Evolutionary conservation across 1,284 basidiomycete genomes (phyloP).

Genomic region (Trichosporon inkin): DNA sequence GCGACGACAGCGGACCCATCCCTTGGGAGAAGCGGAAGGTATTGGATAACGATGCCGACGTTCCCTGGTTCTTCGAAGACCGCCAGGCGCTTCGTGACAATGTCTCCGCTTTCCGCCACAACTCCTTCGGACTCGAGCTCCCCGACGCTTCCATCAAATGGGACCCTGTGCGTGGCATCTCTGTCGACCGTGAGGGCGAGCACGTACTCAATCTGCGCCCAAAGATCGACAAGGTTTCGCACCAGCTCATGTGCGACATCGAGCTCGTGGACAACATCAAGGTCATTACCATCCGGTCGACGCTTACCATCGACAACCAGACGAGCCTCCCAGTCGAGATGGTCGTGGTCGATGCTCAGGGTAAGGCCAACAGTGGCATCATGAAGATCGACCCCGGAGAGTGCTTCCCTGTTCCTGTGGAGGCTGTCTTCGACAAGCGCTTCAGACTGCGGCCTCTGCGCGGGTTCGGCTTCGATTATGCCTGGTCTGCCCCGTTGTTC

Average conservation of each 20-base stretch:
- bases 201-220: slow-evolving; percentile 83
- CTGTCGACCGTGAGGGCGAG: slow-evolving; percentile 92
- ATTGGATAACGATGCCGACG: slow-evolving; percentile 64
- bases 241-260: slow-evolving; percentile 86
- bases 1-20: slow-evolving; percentile 27
- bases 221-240: slow-evolving; percentile 66
- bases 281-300: slow-evolving; percentile 88
- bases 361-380: slow-evolving; percentile 72
- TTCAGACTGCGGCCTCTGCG: slow-evolving; percentile 90
- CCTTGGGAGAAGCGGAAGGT: slow-evolving; percentile 37
- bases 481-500: slow-evolving; percentile 81
- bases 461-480: slow-evolving; percentile 62
- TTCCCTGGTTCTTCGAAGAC: slow-evolving; percentile 97
- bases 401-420: slow-evolving; percentile 84
- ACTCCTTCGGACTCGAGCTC: slow-evolving; percentile 77
- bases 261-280: slow-evolving; percentile 91
- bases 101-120: slow-evolving; percentile 70
- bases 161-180: slow-evolving; percentile 84
- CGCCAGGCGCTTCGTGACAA: slow-evolving; percentile 94
- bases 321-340: slow-evolving; percentile 92
- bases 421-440: slow-evolving; percentile 77
- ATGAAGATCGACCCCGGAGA: slow-evolving; percentile 89
- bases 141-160: slow-evolving; percentile 69
- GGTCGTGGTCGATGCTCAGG: slow-evolving; percentile 79
- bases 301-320: slow-evolving; percentile 86